Base-by-base conservation (phyloP, 139 green algal species). In the Tetradesmus obliquus region DNA sequence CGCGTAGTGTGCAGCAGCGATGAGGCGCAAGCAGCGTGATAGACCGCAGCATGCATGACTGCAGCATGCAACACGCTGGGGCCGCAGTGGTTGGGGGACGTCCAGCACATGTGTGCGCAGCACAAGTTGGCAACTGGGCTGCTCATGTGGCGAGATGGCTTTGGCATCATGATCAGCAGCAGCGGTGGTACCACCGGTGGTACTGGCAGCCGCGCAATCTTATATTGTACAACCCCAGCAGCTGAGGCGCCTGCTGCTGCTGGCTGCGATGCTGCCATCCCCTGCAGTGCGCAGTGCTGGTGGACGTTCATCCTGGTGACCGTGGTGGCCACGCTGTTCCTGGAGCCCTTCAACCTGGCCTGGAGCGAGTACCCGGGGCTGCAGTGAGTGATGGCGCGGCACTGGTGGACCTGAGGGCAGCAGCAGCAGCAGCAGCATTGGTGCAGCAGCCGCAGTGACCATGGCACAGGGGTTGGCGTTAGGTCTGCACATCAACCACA, bases 221-320 rank as follows among this genome's bases (percentile, higher is more conserved):
- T 45, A 45, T 45, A 45, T 45, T 45, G 32, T 45, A 45, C 32
- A 45, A 45, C 32, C 32, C 32, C 32, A 45, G 32, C 32, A 45
- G 32, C 32, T 45, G 32, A 45, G 32, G 32, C 32, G 32, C 32
- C 32, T 71, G 60, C 60, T 71, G 60, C 60, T 71, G 8, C 10
- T 71, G 60, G 60, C 60, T 71, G 60, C 8, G 60, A 10, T 71
- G 8, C 10, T 71, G 60, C 10, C 60, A 22, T 10, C 8, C 6
- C 53, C 19, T 62, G 74, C 88, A 92, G 88, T 51, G 88, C 80
- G 32, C 88, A 92, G 57, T 62, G 51, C 57, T 92, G 88, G 88
- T 88, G 79, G 88, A 86, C 58, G 4, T 88, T 88, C 57, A 92
- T 92, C 51, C 80, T 88, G 32, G 22, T 62, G 5, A 92, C 88